These are phyloP conservation scores for Saccharomycopsis sp. DNA, from an alignment of 805 yeast genomes.

Conservation along the genomic window DNA sequence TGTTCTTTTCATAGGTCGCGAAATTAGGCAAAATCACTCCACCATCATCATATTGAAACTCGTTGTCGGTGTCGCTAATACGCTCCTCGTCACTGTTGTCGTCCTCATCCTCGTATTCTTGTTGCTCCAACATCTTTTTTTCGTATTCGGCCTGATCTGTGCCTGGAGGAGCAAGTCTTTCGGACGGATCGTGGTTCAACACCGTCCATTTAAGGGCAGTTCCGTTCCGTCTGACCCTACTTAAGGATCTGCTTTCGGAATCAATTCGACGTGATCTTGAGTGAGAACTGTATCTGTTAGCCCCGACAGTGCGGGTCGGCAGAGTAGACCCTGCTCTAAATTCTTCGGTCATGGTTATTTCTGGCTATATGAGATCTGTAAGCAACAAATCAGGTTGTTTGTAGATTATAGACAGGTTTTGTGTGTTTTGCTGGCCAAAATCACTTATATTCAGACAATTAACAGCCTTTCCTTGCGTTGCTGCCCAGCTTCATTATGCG, in stretches of 20 bases:
- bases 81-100: conserved; percentile 49
- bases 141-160: conserved; percentile 3
- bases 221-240: conserved; percentile 24
- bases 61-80: conserved; percentile 50
- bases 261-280: conserved; percentile 9
- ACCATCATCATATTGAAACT: conserved; percentile 51
- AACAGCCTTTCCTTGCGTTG: too few relatives aligned
- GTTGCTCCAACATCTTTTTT: not conserved
- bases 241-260: conserved; percentile 2
- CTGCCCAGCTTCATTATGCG: too few relatives aligned
- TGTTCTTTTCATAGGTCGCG: conserved; percentile 28
- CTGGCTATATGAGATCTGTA: not conserved
- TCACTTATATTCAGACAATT: too few relatives aligned
- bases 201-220: conserved; percentile 57
- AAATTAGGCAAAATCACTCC: conserved; percentile 53
- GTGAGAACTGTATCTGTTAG: conserved; percentile 7
- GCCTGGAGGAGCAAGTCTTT: conserved; percentile 35
- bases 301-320: conserved; percentile 4
- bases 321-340: not conserved
- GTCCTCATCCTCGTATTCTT: conserved; percentile 6
- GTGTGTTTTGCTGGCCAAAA: too few relatives aligned
- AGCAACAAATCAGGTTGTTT: not conserved
- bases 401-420: not conserved
- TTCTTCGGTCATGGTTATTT: not conserved
- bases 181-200: conserved; percentile 68